Base-by-base conservation (phyloP, 371 early-diverging fungal genomes). In the Actinomucor elegans region DNA sequence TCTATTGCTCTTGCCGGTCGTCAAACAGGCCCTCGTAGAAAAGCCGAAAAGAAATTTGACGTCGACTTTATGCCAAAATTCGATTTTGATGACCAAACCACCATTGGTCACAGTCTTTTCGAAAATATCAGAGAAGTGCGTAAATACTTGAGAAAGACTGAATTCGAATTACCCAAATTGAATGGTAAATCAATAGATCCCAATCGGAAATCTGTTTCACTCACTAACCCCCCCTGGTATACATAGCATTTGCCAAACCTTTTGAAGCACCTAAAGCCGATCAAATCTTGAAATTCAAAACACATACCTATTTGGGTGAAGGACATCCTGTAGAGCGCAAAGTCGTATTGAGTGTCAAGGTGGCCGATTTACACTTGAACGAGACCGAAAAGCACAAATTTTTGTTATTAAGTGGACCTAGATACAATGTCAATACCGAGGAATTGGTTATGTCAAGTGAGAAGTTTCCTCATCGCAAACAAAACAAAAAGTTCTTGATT, bases 401-500 rank as follows among this genome's bases (percentile, higher is more conserved):
- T 37, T 57, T 84, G 28, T 54, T 88, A 34, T 58, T 88, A 49
- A 71, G 74, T 52, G 86, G 86, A 46, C 71, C 84, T 4, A 72
- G 83, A 52, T 86, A 83, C 58, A 59, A 81, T 52, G 82, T 84
- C 9, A 66, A 78, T 36, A 71, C 73, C 14, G 69, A 70, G 5
- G 69, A 74, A 54, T 54, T 84, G 52, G 75, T 76, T 56, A 70
- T 88, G 59, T 81, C 85, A 20, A 76, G 82, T 29, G 85, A 86
- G 36, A 76, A 74, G 61, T 86, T 84, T 47, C 77, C 79, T 54
- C 71, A 82, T 27, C 73, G 74, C n/a, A 80, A 79, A 15, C 86
- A 88, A 55, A 88, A 88, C 71, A 83, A 85, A 60, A 80, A 78
- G 53, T 85, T 76, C 61, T 59, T 85, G 55, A 65, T 73, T n/a